A percentile compares a stretch with the other conserved stretches of the same genome.
phyloP scores from a whole-genome alignment of 176 grass and related monocot genomes.

The Avena insularis region DNA sequence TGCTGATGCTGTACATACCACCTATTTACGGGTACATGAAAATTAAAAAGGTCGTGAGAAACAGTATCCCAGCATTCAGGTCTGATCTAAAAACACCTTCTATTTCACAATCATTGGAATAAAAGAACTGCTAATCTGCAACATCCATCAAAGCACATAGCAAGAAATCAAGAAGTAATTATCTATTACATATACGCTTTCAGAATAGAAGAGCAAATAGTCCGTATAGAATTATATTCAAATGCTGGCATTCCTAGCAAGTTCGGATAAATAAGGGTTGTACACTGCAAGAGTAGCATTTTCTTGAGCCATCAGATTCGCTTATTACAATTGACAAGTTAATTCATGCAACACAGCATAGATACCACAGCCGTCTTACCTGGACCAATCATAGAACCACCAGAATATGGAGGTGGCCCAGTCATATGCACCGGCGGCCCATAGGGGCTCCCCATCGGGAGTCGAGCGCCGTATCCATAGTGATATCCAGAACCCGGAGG shows the following conservation, averaged over 20 bases:
- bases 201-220: not conserved
- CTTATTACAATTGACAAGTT: not conserved
- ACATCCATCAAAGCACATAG: not conserved
- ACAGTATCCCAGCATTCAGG: not conserved
- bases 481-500: constrained; percentile 71
- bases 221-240: not conserved
- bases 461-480: constrained; percentile 67
- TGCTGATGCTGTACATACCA: constrained; percentile 80
- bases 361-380: constrained; percentile 41
- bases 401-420: constrained; percentile 61
- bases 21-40: constrained; percentile 50
- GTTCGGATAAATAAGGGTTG: not conserved
- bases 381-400: constrained; percentile 69
- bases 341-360: not conserved
- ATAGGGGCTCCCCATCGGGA: constrained; percentile 78
- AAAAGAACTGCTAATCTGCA: not conserved
- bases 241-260: not conserved
- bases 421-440: constrained; percentile 63
- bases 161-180: not conserved
- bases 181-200: not conserved
- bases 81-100: not conserved
- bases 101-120: constrained; percentile 5
- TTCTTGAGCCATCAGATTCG: not conserved
- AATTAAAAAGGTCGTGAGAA: not conserved
- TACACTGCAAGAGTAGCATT: not conserved